A percentile compares a stretch with the other conserved stretches of the same genome.
Conservation (phyloP, 306 rosid genomes). For the Calophaca sinica region DNA sequence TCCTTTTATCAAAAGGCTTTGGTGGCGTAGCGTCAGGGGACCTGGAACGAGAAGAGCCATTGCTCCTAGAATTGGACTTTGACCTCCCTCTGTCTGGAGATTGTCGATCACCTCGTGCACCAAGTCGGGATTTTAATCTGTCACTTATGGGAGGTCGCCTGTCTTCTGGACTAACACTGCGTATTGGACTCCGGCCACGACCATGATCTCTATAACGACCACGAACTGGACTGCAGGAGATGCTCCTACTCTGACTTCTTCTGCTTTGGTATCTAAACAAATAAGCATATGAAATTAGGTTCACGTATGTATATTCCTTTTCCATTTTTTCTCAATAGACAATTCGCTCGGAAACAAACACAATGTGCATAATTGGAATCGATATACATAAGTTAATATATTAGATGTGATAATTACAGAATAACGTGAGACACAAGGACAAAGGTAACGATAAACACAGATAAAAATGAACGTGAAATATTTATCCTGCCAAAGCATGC, state of each 20-base stretch:
- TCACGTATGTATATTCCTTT: not conserved
- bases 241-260: slow-evolving; percentile 79
- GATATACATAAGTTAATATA: not conserved
- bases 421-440: not conserved
- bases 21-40: slow-evolving; percentile 69
- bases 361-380: too few species aligned
- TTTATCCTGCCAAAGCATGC: slow-evolving; percentile 34
- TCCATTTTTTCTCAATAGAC: not conserved
- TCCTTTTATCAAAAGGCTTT: slow-evolving; percentile 49
- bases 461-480: slow-evolving; percentile 26
- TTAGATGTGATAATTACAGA: not conserved
- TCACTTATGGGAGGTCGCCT: slow-evolving; percentile 77
- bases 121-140: slow-evolving; percentile 83
- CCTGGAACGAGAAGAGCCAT: slow-evolving; percentile 56
- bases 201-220: slow-evolving; percentile 58
- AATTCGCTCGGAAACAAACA: not conserved
- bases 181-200: slow-evolving; percentile 61
- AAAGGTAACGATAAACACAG: not conserved
- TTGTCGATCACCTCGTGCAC: slow-evolving; percentile 56
- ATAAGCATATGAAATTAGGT: slow-evolving; percentile 27
- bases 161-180: slow-evolving; percentile 66
- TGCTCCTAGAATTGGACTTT: slow-evolving; percentile 57
- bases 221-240: slow-evolving; percentile 83
- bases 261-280: slow-evolving; percentile 59
- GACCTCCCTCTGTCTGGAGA: slow-evolving; percentile 58